Base-by-base conservation (phyloP, 257 asterid species). In the Rubia yunnanensis region DNA sequence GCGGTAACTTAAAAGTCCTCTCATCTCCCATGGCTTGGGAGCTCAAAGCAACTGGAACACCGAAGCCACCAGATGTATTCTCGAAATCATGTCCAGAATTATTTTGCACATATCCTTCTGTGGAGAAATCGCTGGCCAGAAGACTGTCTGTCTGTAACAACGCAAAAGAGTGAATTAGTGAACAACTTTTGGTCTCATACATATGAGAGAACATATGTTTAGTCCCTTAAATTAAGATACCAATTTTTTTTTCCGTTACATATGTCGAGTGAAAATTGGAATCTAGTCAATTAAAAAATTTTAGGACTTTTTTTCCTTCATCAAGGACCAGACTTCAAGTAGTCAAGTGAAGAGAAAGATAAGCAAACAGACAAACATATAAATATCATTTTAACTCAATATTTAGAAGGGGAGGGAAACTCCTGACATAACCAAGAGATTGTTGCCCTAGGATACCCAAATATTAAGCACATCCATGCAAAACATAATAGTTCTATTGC, bases 91-190 rank as follows among this genome's bases (percentile, higher is more conserved):
- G 84, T 62, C 63, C 85, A 60, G 79, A 66, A 27, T 68, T 76
- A 59, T 70, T 81, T 57, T 78, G 78, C 69, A 63, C 72, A 18
- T 82, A 72, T 76, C 76, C 68, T 62, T 78, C 83, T 60, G 76
- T 70, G 60, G 76, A 72, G 64, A 77, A 65, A 78, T 68, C 76
- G 70, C 44, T 72, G 64, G 74, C 77, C 56, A 78, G 64, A 32
- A 49, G 64, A 64, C 78, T 72, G 70, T 74, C 74, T 63, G 74
- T 79, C 97, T 87, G 86, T 74, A 75, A 64, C 68, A 71, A 72
- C 54, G 8, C 3, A 17, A 44, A 15, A 44, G 22, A 17, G 52
- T 44, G 52, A 44, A 44, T 15, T 44, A 44, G 52, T 14, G n/a
- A 44, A 44, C 17, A 44, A 44, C 7, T 3, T 44, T 44, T 3